These are phyloP conservation scores for Aegilops bicornis DNA, from an alignment of 176 grass and related monocot species.

Conservation along the genomic window DNA sequence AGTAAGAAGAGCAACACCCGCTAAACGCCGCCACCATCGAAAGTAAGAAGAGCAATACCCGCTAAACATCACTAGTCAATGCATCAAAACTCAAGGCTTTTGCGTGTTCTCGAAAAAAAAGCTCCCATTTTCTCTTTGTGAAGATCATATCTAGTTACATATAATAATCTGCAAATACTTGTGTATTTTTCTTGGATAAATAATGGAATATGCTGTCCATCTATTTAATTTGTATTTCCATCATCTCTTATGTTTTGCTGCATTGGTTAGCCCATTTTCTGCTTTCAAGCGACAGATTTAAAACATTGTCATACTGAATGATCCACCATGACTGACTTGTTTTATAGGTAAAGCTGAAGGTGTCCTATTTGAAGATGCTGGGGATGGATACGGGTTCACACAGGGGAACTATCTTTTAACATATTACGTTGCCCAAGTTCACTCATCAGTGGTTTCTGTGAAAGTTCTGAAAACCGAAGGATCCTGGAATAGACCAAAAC, in stretches of 20 bases:
- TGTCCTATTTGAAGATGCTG: conserved; percentile 85
- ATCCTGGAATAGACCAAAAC: conserved; percentile 57
- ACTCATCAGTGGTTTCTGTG: conserved; percentile 57
- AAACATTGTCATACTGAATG: neutral
- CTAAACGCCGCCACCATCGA: no score
- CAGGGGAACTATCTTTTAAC: conserved; percentile 77
- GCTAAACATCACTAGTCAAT: neutral
- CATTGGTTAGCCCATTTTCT: conserved; percentile 10
- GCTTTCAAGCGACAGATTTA: neutral
- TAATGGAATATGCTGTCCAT: neutral
- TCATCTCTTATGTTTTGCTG: neutral
- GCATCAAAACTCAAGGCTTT: neutral
- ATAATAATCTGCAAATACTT: neutral
- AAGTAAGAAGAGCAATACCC: no score
- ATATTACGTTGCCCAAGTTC: conserved; percentile 70
- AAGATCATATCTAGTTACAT: conserved; percentile 16
- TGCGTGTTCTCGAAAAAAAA: neutral
- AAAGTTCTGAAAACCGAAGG: conserved; percentile 77
- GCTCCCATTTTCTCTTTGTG: neutral
- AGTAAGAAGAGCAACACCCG: no score
- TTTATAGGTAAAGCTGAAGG: conserved; percentile 82
- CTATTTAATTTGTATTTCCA: neutral
- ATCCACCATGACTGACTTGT: conserved; percentile 12
- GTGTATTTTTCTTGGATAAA: conserved; percentile 11
- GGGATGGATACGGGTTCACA: conserved; percentile 80